Evolutionary conservation across 441 rosid species (phyloP).

Genomic region (Metrosideros polymorpha): DNA sequence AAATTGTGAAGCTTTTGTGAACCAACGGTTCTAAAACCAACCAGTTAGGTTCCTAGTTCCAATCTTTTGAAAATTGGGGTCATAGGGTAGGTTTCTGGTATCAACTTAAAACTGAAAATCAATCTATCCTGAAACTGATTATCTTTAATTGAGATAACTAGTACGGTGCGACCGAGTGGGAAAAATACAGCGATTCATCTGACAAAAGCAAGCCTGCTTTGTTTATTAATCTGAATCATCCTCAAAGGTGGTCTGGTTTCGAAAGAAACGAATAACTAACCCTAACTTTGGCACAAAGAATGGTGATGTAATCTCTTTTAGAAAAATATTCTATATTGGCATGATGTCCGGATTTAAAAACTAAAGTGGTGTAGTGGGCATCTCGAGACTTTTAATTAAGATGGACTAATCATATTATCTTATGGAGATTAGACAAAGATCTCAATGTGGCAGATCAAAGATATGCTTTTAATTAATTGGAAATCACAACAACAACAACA

Average conservation of each 20-base stretch:
- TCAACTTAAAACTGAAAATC: accelerated
- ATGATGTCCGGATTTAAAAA: neutral
- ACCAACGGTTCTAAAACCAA: neutral
- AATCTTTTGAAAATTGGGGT: neutral
- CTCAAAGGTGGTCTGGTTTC: neutral
- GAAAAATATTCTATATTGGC: neutral
- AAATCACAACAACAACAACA: neutral
- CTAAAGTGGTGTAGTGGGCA: neutral
- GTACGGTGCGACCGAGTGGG: neutral
- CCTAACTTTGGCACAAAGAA: neutral
- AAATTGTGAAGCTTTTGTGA: neutral
- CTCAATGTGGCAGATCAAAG: neutral
- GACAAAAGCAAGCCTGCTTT: neutral
- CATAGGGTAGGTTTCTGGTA: neutral
- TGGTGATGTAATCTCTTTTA: neutral
- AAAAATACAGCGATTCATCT: neutral
- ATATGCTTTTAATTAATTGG: neutral
- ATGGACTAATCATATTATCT: neutral
- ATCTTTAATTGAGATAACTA: neutral
- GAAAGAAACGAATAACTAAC: neutral
- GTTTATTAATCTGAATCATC: neutral
- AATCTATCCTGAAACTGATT: neutral
- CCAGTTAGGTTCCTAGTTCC: accelerated
- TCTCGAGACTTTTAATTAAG: neutral
- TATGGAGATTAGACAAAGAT: neutral